Base-by-base conservation (phyloP, 208 protist species). In the Acanthamoeba castellanii region DNA sequence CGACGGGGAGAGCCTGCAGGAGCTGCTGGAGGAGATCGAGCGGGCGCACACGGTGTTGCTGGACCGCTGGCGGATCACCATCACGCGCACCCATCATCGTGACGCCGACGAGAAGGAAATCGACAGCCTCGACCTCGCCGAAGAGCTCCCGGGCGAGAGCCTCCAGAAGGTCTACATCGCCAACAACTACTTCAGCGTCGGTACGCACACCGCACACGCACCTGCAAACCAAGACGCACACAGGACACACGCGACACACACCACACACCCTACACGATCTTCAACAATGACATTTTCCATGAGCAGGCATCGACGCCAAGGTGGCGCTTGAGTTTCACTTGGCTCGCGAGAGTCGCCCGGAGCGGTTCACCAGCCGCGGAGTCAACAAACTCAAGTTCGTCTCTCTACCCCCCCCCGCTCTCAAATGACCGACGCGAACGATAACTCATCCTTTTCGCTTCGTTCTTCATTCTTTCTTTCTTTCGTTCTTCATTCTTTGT, bases 161-260 rank as follows among this genome's bases (percentile, higher is more conserved):
- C 70, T 78, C n/a, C 70, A 78, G 37, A 95, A 96, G 59, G 37
- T 50, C 7, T 25, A 89, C 5, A 84, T 96, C 42, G 84, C 97
- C 85, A 97, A 96, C 52, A 97, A 97, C 57, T 97, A 97, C 64
- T 96, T 97, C 45, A 94, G 66, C n/a, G 95, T 97, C 55, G 97
- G 97, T 89, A 89, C 16, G 30, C 34, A 9, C 50, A 55, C 50
- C 50, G 50, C 50, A 18, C 50, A 18, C 50, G 50, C 50, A 8
- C 4, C 5, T 57, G 25, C 42, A 87, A 14, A n/a, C n/a, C n/a
- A n/a, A n/a, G n/a, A n/a, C n/a, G n/a, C n/a, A n/a, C n/a, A n/a
- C n/a, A 42, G 37, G 37, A 42, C 37, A 42, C 37, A 42, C 37
- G 3, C 37, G 37, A 42, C 37, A 42, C 37, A 3, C 37, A 42